Base-by-base conservation (phyloP, 768 basidiomycete species). In the Suillus decipiens region DNA sequence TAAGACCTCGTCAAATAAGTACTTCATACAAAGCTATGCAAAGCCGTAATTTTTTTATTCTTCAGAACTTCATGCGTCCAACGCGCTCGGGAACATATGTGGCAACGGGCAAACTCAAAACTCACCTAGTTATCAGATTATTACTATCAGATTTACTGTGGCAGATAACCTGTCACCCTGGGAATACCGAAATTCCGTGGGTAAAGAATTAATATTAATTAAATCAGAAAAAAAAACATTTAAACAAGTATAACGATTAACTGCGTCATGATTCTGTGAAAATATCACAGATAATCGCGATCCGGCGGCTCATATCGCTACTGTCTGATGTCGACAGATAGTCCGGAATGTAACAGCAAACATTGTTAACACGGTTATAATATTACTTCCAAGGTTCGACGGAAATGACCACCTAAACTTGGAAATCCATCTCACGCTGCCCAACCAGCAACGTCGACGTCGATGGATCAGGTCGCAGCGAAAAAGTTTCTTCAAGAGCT, bases 401-500 rank as follows among this genome's bases (percentile, higher is more conserved):
- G 50, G 50, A 51, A 51, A 51, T 51, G 31, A 51, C 28, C 31
- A 33, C 10, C 19, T 34, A 34, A 53, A n/a, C 33, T 33, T 53
- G 56, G 24, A 41, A 39, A 31, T 17, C 24, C 0, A 41, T 57
- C 56, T 28, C 56, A 57, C 56, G 39, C 24, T n/a, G n/a, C 12
- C 3, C 34, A 22, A 22, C 34, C 12, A 14, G 34, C 53, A 55
- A 22, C 64, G 61, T 58, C 57, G 53, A 51, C 67, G 41, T 73
- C 74, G 73, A 39, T 70, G 58, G 87, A 92, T 73, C 91, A 93
- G 74, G 75, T 75, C 10, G 80, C 84, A 47, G 87, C 88, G 33
- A 90, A 86, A 73, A 88, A 87, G 66, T 81, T 84, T 37, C 86
- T 96, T 15, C 85, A 86, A 67, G 89, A 89, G 37, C 88, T 96